These are phyloP conservation scores for Claviceps lovelessii DNA, from an alignment of 2,329 filamentous ascomycete genomes.

Conservation along the genomic window DNA sequence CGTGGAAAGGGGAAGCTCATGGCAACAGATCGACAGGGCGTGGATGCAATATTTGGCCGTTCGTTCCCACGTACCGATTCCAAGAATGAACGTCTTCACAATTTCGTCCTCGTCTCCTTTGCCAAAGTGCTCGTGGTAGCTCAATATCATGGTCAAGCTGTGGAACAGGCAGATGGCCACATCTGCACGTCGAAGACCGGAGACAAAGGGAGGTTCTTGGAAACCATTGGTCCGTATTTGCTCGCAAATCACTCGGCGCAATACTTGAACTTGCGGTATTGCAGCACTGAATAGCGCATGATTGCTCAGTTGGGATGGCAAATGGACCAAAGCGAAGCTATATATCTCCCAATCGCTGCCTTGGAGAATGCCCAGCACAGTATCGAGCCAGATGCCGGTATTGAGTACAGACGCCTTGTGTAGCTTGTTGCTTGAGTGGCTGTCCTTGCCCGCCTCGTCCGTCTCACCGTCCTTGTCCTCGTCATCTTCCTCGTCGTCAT, in stretches of 20 bases:
- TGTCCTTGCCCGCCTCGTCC: not conserved
- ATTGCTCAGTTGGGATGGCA: conserved; percentile 80
- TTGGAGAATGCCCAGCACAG: conserved; percentile 57
- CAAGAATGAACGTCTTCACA: conserved; percentile 71
- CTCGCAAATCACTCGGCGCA: conserved; percentile 67
- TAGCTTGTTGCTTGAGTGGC: conserved; percentile 18
- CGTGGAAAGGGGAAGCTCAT: conserved; percentile 78
- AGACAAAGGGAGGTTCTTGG: conserved; percentile 65
- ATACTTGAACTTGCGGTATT: conserved; percentile 57
- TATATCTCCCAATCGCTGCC: conserved; percentile 84
- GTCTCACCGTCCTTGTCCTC: too few relatives aligned
- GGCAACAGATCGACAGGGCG: conserved; percentile 84
- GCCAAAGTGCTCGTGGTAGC: conserved; percentile 74
- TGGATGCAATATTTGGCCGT: conserved; percentile 91
- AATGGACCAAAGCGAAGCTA: conserved; percentile 73
- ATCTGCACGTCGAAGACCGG: conserved; percentile 72
- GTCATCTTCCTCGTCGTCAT: not conserved
- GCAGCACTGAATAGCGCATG: conserved; percentile 68
- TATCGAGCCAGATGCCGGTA: conserved; percentile 60
- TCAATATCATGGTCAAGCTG: conserved; percentile 71
- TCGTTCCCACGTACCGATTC: conserved; percentile 70
- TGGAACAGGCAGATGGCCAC: conserved; percentile 83
- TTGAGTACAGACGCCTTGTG: conserved; percentile 31
- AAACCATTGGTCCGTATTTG: conserved; percentile 66
- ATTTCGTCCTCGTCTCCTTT: conserved; percentile 82